phyloP scores from a whole-genome alignment of 2,329 filamentous ascomycete species.

The Colletotrichum theobromicola region DNA sequence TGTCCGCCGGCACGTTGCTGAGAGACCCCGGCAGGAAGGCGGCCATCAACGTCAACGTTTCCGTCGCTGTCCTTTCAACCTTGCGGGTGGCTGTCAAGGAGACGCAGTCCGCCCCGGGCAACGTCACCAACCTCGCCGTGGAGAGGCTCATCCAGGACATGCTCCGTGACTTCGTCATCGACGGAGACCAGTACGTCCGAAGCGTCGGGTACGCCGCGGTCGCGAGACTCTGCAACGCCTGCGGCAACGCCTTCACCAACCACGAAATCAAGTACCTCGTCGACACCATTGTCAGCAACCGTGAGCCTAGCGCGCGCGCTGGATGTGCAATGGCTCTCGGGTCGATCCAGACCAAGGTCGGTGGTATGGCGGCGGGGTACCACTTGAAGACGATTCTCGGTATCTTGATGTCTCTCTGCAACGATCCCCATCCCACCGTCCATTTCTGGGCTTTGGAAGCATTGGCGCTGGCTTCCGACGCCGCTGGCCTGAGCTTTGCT shows the following conservation, averaged over 20 bases:
- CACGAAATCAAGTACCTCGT: slow-evolving; percentile 89
- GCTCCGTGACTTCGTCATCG: slow-evolving; percentile 73
- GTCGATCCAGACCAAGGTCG: slow-evolving; percentile 92
- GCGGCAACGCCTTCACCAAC: slow-evolving; percentile 88
- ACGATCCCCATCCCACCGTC: slow-evolving; percentile 91
- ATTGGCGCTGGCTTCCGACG: slow-evolving; percentile 84
- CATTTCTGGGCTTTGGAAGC: slow-evolving; percentile 97
- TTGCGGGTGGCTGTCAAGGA: slow-evolving; percentile 87
- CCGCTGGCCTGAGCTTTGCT: slow-evolving; percentile 90
- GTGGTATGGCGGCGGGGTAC: slow-evolving; percentile 95
- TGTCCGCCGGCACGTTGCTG: slow-evolving; percentile 80
- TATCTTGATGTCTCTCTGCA: slow-evolving; percentile 96
- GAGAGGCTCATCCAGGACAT: slow-evolving; percentile 86
- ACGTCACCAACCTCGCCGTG: slow-evolving; percentile 75
- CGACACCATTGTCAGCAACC: slow-evolving; percentile 91
- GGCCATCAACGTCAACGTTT: slow-evolving; percentile 90
- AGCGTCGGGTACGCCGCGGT: slow-evolving; percentile 84
- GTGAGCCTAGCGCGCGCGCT: slow-evolving; percentile 90
- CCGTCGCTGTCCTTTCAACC: slow-evolving; percentile 78
- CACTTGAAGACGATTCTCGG: slow-evolving; percentile 97
- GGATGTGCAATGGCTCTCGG: slow-evolving; percentile 94
- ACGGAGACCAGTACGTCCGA: slow-evolving; percentile 85
- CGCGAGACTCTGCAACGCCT: slow-evolving; percentile 81
- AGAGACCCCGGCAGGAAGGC: slow-evolving; percentile 88
- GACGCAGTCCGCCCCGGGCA: slow-evolving; percentile 73